A percentile compares a stretch with the other conserved stretches of the same genome.
Conservation (phyloP, 371 early-diverging fungal genomes). For the Mucor lusitanicus region DNA sequence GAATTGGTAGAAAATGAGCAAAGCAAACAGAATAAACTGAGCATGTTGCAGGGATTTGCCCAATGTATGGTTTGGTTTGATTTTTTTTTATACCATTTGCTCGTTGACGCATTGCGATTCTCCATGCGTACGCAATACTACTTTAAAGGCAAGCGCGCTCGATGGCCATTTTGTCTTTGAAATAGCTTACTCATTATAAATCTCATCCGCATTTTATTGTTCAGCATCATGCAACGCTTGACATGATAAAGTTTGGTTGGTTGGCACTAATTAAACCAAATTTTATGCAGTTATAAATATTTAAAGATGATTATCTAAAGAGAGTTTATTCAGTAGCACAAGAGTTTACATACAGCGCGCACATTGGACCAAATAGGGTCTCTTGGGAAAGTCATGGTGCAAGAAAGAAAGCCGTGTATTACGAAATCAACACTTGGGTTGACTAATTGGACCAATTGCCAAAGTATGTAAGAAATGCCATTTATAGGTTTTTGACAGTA, state of each 20-base stretch:
- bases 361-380: neutral
- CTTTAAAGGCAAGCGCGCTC: too few relatives aligned
- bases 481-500: neutral
- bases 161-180: too few relatives aligned
- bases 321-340: neutral
- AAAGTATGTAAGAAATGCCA: neutral
- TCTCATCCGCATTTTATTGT: too few relatives aligned
- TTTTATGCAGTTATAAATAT: neutral
- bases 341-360: neutral
- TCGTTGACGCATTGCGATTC: too few relatives aligned
- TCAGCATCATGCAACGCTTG: neutral
- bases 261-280: neutral
- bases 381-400: neutral
- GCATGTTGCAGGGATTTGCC: too few relatives aligned
- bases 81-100: too few relatives aligned
- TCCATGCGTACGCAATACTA: too few relatives aligned
- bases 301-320: neutral
- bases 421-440: neutral
- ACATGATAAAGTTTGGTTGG: neutral
- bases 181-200: too few relatives aligned
- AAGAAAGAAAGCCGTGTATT: neutral
- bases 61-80: too few relatives aligned
- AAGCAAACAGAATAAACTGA: too few relatives aligned
- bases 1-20: too few relatives aligned
- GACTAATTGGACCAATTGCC: neutral